phyloP scores from a whole-genome alignment of 192 early-diverging fungal species.

The Entophlyctis luteolus region DNA sequence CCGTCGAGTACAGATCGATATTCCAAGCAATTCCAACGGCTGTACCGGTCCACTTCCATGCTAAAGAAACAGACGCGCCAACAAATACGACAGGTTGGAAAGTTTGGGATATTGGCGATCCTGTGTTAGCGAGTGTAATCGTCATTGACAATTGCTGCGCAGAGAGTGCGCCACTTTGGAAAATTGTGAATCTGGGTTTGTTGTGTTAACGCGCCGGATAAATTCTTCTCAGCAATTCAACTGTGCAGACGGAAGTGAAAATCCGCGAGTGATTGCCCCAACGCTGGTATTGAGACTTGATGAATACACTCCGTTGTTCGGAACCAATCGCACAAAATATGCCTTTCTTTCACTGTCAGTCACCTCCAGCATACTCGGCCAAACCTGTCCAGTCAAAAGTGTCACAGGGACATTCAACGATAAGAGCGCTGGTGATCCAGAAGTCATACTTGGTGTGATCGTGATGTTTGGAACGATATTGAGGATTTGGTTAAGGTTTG shows the following conservation, averaged over 20 bases:
- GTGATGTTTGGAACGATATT: background rate
- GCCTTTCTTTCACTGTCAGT: background rate
- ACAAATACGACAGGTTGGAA: background rate
- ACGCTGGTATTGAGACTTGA: background rate
- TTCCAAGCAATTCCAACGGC: background rate
- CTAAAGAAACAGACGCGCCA: background rate
- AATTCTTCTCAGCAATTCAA: background rate
- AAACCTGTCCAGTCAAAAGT: background rate
- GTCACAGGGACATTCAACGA: slow-evolving; percentile 1
- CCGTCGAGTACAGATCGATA: slow-evolving; percentile 4
- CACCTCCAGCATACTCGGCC: background rate
- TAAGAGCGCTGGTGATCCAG: background rate
- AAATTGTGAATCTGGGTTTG: slow-evolving; percentile 8
- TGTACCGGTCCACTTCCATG: background rate
- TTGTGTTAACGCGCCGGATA: background rate
- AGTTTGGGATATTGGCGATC: too few species aligned
- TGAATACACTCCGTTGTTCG: slow-evolving; percentile 5
- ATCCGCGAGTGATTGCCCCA: background rate
- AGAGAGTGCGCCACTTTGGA: background rate
- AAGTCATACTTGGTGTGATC: background rate
- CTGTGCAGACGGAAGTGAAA: slow-evolving; percentile 6
- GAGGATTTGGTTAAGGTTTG: background rate
- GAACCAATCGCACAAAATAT: slow-evolving; percentile 9
- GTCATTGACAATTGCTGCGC: background rate
- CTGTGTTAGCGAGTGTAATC: background rate